Evolutionary conservation across 2,329 filamentous ascomycete genomes (phyloP), one percentile per base, ranked within the genome.

Genomic region (Fusarium marasasianum): DNA sequence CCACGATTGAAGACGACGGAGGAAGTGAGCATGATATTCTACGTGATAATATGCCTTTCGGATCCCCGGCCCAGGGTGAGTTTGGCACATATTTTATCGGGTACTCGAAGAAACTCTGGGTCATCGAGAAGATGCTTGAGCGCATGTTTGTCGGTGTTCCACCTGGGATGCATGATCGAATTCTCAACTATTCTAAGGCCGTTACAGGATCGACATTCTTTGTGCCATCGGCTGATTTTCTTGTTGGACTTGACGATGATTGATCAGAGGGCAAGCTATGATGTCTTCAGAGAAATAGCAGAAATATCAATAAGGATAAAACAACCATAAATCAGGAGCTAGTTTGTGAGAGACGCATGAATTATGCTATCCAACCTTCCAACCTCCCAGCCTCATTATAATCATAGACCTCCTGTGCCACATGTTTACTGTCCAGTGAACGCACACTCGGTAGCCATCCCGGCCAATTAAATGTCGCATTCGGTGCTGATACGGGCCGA

Each of bases 41-140:
- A 6, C 83, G 89, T 0, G 88, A 90, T 65, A 91, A 90, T 69
- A 90, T 90, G 89, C 88, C 89, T 0, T 90, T 90, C 78, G 89
- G 88, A 0, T 86, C 85, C 0, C 88, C 88, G 0, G 86, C 83
- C 0, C 77, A 82, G 0, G 84, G 83, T 1, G 84, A 89, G 75
- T 90, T 86, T 66, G 88, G 88, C 4, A 90, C 88, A 0, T 90
- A 90, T 77, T 90, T 90, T 61, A 89, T 90, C 57, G 88, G 87
- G 1, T 89, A 89, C 75, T 86, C 87, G 4, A 81, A 82, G 31
- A 81, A 82, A 17, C 75, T 90, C 15, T 90, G 87, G 87, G 88
- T 90, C 0, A 85, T 87, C 58, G 89, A 90, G 80, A 84, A 83
- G 77, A 91, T 90, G 88, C 74, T 90, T 73, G 80, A 88, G 71